Conservation (phyloP, 2,329 filamentous ascomycete genomes). For the Aureobasidium vineae region DNA sequence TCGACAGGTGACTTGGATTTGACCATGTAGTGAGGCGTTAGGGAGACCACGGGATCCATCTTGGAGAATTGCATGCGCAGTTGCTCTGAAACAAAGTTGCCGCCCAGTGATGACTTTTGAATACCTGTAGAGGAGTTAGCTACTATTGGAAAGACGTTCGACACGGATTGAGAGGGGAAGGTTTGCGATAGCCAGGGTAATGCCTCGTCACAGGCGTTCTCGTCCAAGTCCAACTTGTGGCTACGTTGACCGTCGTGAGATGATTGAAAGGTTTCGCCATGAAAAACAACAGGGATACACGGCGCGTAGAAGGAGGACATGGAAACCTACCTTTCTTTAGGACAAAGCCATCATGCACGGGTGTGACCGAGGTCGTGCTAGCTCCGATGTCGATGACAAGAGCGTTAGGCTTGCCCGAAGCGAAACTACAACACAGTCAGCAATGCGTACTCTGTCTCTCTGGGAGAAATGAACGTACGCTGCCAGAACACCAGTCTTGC, state of each 20-base stretch:
- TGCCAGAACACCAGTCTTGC: constrained; percentile 81
- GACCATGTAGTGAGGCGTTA: constrained; percentile 84
- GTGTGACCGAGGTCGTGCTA: constrained; percentile 81
- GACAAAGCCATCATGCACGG: constrained; percentile 91
- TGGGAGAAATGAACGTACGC: constrained; percentile 51
- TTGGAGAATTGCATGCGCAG: constrained; percentile 75
- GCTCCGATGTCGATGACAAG: constrained; percentile 91
- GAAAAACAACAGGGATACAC: neutral
- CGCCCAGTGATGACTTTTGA: constrained; percentile 79
- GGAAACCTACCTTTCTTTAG: constrained; percentile 64
- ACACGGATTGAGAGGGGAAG: constrained; percentile 10
- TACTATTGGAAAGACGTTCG: neutral
- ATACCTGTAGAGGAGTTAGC: constrained; percentile 54
- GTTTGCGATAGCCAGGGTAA: neutral
- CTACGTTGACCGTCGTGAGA: constrained; percentile 30
- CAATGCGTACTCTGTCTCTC: neutral
- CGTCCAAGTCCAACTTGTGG: constrained; percentile 5
- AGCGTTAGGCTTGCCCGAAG: constrained; percentile 87
- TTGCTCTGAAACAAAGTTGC: constrained; percentile 86
- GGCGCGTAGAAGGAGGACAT: neutral
- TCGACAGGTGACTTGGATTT: constrained; percentile 86
- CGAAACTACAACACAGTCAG: constrained; percentile 57
- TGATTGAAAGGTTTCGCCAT: neutral
- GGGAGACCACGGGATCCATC: constrained; percentile 65
- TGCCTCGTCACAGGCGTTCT: neutral